phyloP scores from a whole-genome alignment of 1,284 basidiomycete species.

The Moesziomyces aphidis region DNA sequence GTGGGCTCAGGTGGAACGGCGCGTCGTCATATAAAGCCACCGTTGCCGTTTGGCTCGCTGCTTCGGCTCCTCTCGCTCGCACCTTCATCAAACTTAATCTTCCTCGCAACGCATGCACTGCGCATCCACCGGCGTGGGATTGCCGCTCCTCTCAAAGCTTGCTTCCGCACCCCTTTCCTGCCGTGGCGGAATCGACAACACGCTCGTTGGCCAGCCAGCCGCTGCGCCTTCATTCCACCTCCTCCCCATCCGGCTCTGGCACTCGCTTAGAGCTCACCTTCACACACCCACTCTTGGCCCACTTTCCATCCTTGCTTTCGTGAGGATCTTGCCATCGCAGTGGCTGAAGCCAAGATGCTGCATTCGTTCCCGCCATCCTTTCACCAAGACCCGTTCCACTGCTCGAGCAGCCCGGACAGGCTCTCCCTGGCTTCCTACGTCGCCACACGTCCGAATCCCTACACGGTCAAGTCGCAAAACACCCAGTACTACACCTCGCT shows the following conservation, averaged over 20 bases:
- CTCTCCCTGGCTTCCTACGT: conserved; percentile 10
- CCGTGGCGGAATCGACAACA: not conserved
- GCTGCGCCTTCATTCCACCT: conserved; percentile 1
- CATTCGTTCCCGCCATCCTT: conserved; percentile 11
- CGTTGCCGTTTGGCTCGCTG: not conserved
- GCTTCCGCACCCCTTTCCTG: not conserved
- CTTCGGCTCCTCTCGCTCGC: not conserved
- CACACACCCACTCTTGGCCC: not conserved
- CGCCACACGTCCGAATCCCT: conserved; percentile 39
- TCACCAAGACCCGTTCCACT: conserved; percentile 32
- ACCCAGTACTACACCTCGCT: conserved; percentile 19
- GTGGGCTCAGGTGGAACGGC: not conserved
- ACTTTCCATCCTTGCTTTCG: not conserved
- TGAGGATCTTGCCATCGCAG: not conserved
- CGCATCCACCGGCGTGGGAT: not conserved
- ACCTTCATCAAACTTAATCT: not conserved
- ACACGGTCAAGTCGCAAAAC: conserved; percentile 35
- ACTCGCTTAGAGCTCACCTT: not conserved
- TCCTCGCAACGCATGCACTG: not conserved
- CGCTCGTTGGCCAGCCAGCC: not conserved
- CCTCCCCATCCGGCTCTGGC: not conserved
- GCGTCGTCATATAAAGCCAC: not conserved
- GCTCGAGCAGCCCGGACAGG: conserved; percentile 34
- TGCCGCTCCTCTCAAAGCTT: not conserved
- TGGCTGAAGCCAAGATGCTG: conserved; percentile 11